Conservation (phyloP, 192 early-diverging fungal genomes). For the Rhizophagus prolifer region DNA sequence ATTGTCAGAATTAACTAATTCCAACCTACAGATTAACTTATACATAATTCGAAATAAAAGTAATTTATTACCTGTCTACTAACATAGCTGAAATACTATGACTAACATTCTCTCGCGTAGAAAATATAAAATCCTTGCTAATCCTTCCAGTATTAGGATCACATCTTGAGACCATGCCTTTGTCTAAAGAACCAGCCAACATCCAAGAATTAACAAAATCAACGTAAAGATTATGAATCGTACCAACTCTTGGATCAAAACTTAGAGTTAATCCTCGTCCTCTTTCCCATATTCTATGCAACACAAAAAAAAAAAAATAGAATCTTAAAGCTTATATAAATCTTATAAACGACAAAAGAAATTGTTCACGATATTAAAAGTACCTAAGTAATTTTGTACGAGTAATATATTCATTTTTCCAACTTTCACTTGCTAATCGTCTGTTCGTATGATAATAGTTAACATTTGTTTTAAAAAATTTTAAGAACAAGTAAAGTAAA, state of each 20-base stretch:
- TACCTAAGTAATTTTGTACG: slow-evolving; percentile 41
- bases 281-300: slow-evolving; percentile 41
- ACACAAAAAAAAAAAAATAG: not conserved
- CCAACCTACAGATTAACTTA: not conserved
- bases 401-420: slow-evolving; percentile 45
- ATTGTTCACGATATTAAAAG: too few species aligned
- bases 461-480: not conserved
- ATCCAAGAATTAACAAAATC: slow-evolving; percentile 52
- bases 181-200: slow-evolving; percentile 45
- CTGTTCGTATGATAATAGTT: not conserved
- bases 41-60: not conserved
- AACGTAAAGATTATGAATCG: slow-evolving; percentile 43
- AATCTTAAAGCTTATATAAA: not conserved
- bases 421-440: slow-evolving; percentile 32
- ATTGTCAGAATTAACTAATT: not conserved
- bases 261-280: slow-evolving; percentile 34
- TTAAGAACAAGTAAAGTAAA: too few species aligned
- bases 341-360: not conserved
- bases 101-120: slow-evolving; percentile 37
- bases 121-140: slow-evolving; percentile 44
- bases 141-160: slow-evolving; percentile 59
- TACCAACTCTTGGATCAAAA: slow-evolving; percentile 56
- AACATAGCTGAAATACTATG: slow-evolving; percentile 39
- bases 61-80: slow-evolving; percentile 46
- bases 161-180: slow-evolving; percentile 50